Percentiles rank a stretch among this genome's conserved stretches.
phyloP scores from a whole-genome alignment of 331 rosid species.

The Malus hybrid region DNA sequence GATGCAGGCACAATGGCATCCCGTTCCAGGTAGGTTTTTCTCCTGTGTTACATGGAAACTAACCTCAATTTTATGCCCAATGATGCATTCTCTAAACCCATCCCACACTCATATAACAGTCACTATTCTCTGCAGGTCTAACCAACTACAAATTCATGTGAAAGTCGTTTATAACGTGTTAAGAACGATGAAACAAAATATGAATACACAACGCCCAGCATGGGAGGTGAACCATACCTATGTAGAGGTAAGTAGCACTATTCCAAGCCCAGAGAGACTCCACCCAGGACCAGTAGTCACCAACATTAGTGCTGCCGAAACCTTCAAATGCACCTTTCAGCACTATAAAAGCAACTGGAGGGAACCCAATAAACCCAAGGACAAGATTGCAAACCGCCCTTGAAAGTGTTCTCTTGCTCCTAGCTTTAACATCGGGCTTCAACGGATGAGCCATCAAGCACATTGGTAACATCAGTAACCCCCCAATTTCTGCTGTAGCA shows the following conservation, averaged over 20 bases:
- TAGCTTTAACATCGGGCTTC: constrained; percentile 45
- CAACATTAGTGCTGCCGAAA: constrained; percentile 21
- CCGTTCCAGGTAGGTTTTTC: no score
- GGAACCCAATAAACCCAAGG: constrained; percentile 59
- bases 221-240: constrained; percentile 79
- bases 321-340: constrained; percentile 53
- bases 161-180: constrained; percentile 12
- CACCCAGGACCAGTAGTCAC: constrained; percentile 88
- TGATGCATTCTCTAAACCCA: no score
- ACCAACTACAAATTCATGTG: constrained; percentile 22
- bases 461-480: constrained; percentile 63
- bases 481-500: constrained; percentile 88
- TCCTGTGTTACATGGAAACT: no score
- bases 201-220: constrained; percentile 80
- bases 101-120: background rate
- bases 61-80: no score
- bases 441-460: constrained; percentile 78
- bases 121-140: constrained; percentile 11
- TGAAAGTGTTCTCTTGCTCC: constrained; percentile 33
- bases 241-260: constrained; percentile 83
- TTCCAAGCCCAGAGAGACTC: constrained; percentile 95
- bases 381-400: constrained; percentile 60
- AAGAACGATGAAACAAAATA: constrained; percentile 60
- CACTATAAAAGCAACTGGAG: constrained; percentile 52
- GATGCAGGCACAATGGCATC: no score